Evolutionary conservation across 2,329 filamentous ascomycete species (phyloP), one percentile per base, ranked within the genome.

Genomic region (Clonostachys byssicola): DNA sequence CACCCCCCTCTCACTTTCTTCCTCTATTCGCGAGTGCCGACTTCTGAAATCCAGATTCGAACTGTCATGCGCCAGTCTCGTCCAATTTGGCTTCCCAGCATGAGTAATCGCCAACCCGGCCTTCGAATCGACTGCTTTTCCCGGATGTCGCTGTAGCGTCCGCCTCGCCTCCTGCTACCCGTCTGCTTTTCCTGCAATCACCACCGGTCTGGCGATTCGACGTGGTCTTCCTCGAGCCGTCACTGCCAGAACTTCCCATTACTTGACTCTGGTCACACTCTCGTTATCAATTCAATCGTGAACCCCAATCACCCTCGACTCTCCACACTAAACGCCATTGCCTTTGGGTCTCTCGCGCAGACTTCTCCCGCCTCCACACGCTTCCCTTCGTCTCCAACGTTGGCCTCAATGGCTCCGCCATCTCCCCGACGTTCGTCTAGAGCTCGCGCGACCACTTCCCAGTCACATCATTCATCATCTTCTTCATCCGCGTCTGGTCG

Each of bases 341-440:
- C 17, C 36, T 18, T n/a, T 8, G 14, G 14, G 14, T n/a, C 17
- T 39, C 14, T 39, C 36, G 36, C 36, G 14, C 36, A n/a, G 36
- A n/a, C 17, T n/a, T n/a, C 20, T 16, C 17, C 47, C 44, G 48
- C 35, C 35, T 35, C 43, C 47, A 42, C 54, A 43, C 30, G 43
- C 48, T 42, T 35, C 44, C 48, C 42, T 47, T 35, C 54, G 52
- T 52, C 64, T 57, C 55, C 54, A 56, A 54, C 52, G 56, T 51
- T 47, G 48, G 46, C 55, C 65, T 73, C 72, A 74, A 80, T 81
- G 79, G 78, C 79, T 75, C 78, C 74, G 62, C 72, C 72, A 58
- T 80, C 87, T 64, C 89, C 88, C 66, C 87, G 92, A 72, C 89
- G 92, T 66, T 96, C 92, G 62, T 94, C 92, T 69, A 86, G 92